Percentiles rank a stretch among this genome's conserved stretches.
phyloP scores from a whole-genome alignment of 2,329 filamentous ascomycete genomes.

The Aspergillus sp. region DNA sequence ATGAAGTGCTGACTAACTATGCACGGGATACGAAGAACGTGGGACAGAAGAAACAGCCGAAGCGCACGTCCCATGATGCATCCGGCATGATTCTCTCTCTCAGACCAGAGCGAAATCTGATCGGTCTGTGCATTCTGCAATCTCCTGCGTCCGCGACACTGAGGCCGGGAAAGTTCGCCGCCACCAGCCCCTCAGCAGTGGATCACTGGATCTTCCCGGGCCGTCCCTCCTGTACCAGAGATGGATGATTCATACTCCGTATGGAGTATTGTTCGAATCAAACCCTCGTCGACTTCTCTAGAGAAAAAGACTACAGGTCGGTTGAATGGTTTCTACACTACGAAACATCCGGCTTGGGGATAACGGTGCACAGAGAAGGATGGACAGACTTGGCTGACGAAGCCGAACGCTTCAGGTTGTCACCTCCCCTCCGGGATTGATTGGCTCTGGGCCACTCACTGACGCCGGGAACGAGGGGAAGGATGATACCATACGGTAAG shows the following conservation, averaged over 20 bases:
- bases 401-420: too few relatives aligned
- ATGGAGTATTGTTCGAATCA: too few relatives aligned
- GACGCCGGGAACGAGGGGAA: conserved; percentile 5
- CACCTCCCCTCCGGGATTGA: conserved; percentile 6
- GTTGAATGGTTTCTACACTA: too few relatives aligned
- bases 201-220: conserved; percentile 23
- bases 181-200: conserved; percentile 8
- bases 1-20: neutral
- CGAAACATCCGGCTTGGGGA: neutral
- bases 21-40: neutral
- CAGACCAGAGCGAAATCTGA: conserved; percentile 13
- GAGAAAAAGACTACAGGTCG: neutral
- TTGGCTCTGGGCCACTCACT: conserved; percentile 12
- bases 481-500: conserved; percentile 8
- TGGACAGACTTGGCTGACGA: neutral
- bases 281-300: neutral
- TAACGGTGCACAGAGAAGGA: neutral
- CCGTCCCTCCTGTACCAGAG: conserved; percentile 25
- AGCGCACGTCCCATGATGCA: neutral
- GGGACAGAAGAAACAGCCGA: neutral
- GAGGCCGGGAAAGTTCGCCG: conserved; percentile 7
- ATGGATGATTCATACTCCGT: conserved; percentile 6
- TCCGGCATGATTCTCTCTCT: neutral
- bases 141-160: conserved; percentile 20
- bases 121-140: conserved; percentile 18